Base-by-base conservation (phyloP, 169 alveolate genomes). In the Eimeria zaria region DNA sequence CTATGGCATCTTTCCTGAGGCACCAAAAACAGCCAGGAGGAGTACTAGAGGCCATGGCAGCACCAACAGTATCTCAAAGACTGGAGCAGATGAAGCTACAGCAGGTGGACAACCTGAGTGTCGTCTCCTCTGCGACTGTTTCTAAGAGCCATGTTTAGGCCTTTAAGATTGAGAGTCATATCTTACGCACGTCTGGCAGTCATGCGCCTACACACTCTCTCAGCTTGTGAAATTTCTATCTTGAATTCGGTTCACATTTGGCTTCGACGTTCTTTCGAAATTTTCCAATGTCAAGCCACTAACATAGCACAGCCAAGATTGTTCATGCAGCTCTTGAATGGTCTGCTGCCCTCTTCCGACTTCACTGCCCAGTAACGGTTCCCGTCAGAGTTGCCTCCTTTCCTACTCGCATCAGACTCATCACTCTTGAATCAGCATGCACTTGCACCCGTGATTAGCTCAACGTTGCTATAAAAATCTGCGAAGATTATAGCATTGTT, bases 1-100 rank as follows among this genome's bases (percentile, higher is more conserved):
- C 91, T 27, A 83, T 83, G 91, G 91, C 74, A 51, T 36, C 91
- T 22, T 55, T 83, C 46, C 51, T 83, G 71, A 83, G 88, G 67
- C 88, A 78, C 16, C 88, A 53, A 33, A 53, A 39, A 22, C 36
- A 58, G 53, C 53, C 73, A 83, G 74, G 27, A 53, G 91, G 46
- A 83, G 16, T 41, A 83, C 55, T 9, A 39, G 46, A 8, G 16
- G 67, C 88, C 46, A 27, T 33, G 67, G 24, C 76, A 58, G 51
- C 73, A 83, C 73, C 76, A 60, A 20, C 76, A 36, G 74, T 83
- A 12, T 83, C 91, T 4, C 55, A 33, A 20, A 51, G 67, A 39
- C 5, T 83, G 36, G 46, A 12, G 41, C 91, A 83, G 55, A 48
- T 58, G 76, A 83, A 55, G 76, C 76, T 30, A 58, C 71, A 83